phyloP scores from a whole-genome alignment of 306 rosid genomes.

The Luffa aegyptiaca region DNA sequence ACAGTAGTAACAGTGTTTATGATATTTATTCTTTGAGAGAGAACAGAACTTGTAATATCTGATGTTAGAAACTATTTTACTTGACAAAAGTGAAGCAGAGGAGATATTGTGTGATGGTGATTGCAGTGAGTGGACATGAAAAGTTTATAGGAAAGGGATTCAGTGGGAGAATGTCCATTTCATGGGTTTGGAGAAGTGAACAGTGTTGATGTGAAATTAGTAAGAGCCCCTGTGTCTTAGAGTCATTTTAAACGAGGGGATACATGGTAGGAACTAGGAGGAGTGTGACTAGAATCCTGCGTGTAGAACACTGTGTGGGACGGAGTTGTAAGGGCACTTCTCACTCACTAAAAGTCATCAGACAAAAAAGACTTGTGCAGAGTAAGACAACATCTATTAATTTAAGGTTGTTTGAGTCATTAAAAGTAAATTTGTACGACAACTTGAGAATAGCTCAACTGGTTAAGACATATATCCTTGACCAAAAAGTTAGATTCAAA shows the following conservation, averaged over 20 bases:
- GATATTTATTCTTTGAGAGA: neutral
- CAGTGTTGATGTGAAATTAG: neutral
- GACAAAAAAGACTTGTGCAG: neutral
- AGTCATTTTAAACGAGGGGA: neutral
- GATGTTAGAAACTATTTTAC: neutral
- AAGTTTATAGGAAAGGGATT: neutral
- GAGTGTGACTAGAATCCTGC: neutral
- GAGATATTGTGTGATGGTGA: neutral
- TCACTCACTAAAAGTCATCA: neutral
- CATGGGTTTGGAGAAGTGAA: neutral
- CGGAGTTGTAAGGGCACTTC: neutral
- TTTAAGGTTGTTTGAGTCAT: neutral
- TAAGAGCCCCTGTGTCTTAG: neutral
- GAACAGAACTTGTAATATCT: neutral
- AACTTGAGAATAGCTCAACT: too few species aligned
- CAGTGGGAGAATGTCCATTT: neutral
- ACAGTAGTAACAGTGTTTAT: neutral
- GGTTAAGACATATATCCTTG: too few species aligned
- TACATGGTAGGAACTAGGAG: neutral
- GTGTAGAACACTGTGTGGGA: neutral
- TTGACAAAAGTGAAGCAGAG: neutral
- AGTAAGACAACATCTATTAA: neutral
- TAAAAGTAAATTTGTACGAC: too few species aligned
- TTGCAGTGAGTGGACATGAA: neutral
- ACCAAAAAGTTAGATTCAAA: too few species aligned